Evolutionary conservation across 805 yeast species (phyloP), one percentile per base, ranked within the genome.

Genomic region (Cyberlindnera maclurae): DNA sequence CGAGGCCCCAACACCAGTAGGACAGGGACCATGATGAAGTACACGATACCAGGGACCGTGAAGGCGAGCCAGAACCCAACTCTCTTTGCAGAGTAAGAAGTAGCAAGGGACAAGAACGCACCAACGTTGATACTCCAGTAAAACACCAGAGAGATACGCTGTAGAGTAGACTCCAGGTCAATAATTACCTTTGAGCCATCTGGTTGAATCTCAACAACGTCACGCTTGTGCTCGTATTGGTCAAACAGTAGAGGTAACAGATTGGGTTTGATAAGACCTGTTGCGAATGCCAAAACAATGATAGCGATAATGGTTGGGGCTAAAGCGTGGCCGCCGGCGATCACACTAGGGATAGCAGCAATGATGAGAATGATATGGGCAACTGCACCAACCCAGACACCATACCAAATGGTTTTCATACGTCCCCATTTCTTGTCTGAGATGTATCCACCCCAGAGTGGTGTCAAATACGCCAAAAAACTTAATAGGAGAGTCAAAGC

Each of bases 381-480:
- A 35, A 70, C 40, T 15, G 78, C 64, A 59, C 83, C 83, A 39
- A 80, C 52, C 42, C 67, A 67, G 37, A 81, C 66, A 51, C 79
- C 79, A 26, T 70, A 65, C 50, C 73, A 68, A 53, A 84, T 81
- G 32, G 90, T 79, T 48, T 71, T 75, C 63, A 70, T 77, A 57
- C 82, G 79, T 42, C 93, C 93, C 67, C 75, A 72, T 60, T 66
- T 77, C 46, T 82, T 76, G 60, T 84, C 95, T 39, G 93, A 78
- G 20, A 82, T 50, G 60, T 77, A 74, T 39, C 87, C 93, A 50
- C 88, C 89, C 40, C 79, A 67, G 38, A 84, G 67, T 24, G 95
- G 95, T 32, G 90, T 81, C 34, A 82, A 68, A 58, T 83, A 84
- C 55, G 88, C 80, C 83, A 88, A 80, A 57, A 84, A 84, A 55